Evolutionary conservation across 2,329 filamentous ascomycete species (phyloP), one percentile per base, ranked within the genome.

Genomic region (Phialophora tarda): DNA sequence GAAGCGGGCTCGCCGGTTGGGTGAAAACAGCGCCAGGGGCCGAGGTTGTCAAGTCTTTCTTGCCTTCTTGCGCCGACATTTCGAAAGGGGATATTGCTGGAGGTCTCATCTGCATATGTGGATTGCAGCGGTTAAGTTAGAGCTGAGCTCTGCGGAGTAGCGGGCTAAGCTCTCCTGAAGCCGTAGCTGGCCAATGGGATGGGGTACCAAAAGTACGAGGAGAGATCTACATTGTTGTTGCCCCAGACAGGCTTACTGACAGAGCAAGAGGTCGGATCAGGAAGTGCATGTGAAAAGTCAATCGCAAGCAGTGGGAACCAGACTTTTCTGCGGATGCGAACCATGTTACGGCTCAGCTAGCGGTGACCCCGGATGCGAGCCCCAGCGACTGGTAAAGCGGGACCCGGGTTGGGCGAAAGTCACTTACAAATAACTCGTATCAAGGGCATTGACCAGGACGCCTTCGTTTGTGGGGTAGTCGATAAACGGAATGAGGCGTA

Each of bases 251-350:
- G 23, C 28, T n/a, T 47, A 30, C 21, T 34, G 21, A 30, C 11
- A 7, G 34, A 14, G 10, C 11, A 34, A 26, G 30, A 11, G 34
- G 47, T n/a, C 30, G n/a, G 32, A 48, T 24, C n/a, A 17, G 34
- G 30, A 58, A 58, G 26, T n/a, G 28, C 34, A 48, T 48, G 34
- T 34, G 17, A 2, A 32, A 14, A 30, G 21, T 11, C 26, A 12
- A 59, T 6, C 21, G 26, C 41, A 32, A 50, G 8, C 50, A 24
- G 57, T 30, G 30, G 59, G 51, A 23, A 30, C 32, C 48, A 61
- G n/a, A 24, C 21, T 61, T 26, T 51, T 28, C n/a, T 61, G 44
- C 44, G 59, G 59, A 34, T 41, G 59, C 59, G 59, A 61, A 41
- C 21, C 30, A 34, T 61, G 30, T 12, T 51, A 41, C 47, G 17